Evolutionary conservation across 164 flowering plant species (phyloP).

Genomic region (Echeveria elegans): DNA sequence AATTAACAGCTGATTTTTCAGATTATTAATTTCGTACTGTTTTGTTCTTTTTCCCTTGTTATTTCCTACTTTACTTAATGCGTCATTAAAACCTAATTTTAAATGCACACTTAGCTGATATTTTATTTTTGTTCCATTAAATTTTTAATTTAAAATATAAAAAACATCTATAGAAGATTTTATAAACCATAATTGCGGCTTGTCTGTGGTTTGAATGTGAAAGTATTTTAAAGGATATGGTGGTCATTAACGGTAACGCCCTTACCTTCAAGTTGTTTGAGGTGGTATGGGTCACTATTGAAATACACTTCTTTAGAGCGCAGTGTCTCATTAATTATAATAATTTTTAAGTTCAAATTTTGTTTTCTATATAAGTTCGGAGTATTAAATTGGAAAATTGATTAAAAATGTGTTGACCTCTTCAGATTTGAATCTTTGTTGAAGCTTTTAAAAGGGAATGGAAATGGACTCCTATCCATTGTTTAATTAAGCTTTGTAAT

Average conservation of each 20-base stretch:
- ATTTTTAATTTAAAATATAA: too few relatives aligned
- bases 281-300: not conserved
- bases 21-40: too few relatives aligned
- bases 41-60: too few relatives aligned
- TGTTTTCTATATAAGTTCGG: too few relatives aligned
- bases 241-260: not conserved
- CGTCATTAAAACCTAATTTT: too few relatives aligned
- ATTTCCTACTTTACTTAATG: too few relatives aligned
- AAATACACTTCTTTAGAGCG: not conserved
- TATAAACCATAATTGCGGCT: not conserved
- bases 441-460: not conserved
- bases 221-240: not conserved
- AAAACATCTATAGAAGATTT: not conserved
- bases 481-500: too few relatives aligned
- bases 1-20: too few relatives aligned
- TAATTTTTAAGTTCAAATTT: too few relatives aligned
- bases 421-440: not conserved
- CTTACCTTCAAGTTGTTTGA: not conserved
- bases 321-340: not conserved
- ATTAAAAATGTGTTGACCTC: not conserved
- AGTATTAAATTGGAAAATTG: too few relatives aligned
- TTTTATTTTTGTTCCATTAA: too few relatives aligned
- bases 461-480: not conserved
- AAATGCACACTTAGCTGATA: too few relatives aligned
- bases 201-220: conserved; percentile 1